phyloP scores from a whole-genome alignment of 495 filamentous ascomycete species.

The Durotheca rogersii region DNA sequence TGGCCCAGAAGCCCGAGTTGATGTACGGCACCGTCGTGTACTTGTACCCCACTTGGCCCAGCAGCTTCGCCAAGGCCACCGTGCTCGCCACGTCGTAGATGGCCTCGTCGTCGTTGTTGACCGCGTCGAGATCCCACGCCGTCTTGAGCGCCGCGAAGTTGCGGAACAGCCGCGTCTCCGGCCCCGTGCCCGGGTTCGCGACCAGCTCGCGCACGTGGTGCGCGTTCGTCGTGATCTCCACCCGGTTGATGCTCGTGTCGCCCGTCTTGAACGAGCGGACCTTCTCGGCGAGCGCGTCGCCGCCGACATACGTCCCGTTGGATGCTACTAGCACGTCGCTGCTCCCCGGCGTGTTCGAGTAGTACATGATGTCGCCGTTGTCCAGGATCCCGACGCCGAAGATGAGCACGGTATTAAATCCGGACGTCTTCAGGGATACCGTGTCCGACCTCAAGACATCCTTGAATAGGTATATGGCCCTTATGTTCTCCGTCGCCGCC shows the following conservation, averaged over 20 bases:
- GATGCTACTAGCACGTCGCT: conserved; percentile 38
- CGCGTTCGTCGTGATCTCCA: conserved; percentile 48
- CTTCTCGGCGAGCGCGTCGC: conserved; percentile 39
- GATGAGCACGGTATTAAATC: conserved; percentile 45
- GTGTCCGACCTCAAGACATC: conserved; percentile 49
- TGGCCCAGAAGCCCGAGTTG: conserved; percentile 38
- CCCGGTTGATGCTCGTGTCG: conserved; percentile 33
- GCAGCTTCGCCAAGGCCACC: conserved; percentile 42
- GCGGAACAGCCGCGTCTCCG: conserved; percentile 36
- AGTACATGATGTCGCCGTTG: conserved; percentile 49
- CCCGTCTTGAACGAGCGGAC: conserved; percentile 44
- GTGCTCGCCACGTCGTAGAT: conserved; percentile 45
- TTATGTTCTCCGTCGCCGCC: conserved; percentile 26
- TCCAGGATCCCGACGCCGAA: conserved; percentile 44
- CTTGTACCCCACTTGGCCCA: conserved; percentile 39
- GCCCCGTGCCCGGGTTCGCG: conserved; percentile 34
- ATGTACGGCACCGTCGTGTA: conserved; percentile 48
- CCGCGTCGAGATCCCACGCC: conserved; percentile 46
- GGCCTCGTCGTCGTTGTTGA: conserved; percentile 49
- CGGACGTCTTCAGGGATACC: conserved; percentile 36
- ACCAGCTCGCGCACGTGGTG: conserved; percentile 42
- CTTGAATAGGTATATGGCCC: conserved; percentile 46
- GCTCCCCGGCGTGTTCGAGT: conserved; percentile 47
- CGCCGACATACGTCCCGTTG: conserved; percentile 40
- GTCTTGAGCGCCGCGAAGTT: conserved; percentile 41